Base-by-base conservation (phyloP, 2,329 filamentous ascomycete genomes). In the Dothidotthia symphoricarpi region DNA sequence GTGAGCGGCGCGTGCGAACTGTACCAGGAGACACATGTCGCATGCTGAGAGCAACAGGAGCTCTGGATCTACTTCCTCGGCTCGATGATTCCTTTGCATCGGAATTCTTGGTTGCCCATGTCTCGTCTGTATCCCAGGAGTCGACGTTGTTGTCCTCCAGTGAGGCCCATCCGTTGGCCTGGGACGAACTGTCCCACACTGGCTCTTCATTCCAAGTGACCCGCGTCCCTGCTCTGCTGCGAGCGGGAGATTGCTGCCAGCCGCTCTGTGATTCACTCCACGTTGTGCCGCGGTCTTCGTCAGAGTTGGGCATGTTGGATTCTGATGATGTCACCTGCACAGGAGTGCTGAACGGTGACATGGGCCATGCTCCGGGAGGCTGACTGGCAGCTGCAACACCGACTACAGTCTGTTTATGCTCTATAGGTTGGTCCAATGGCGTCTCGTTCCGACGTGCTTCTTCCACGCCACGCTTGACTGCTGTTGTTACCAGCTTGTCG, bases 311-410 rank as follows among this genome's bases (percentile, higher is more conserved):
- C 1, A 28, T 27, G 3, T 28, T 25, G 5, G 28, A 28, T 6
- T 12, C 15, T 10, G 27, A n/a, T 12, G 29, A 32, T 4, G 12
- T 22, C 24, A 16, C 16, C 22, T 24, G 24, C 11, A 24, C 25
- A 4, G 14, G 3, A 3, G 25, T 15, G 24, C 15, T 24, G 9
- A 39, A 41, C 3, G 51, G 51, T 11, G 56, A 53, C 5, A 31
- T 29, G 3, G 53, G 57, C 59, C 59, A 61, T 16, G 52, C 55
- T 5, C 56, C 59, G 16, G 57, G 59, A 12, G 45, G 36, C 0
- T 56, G 46, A 19, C 37, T 53, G 5, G 34, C 29, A n/a, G 14
- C 27, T 3, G 46, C 37, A 5, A 33, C 12, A 15, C 43, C 30
- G 0, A 13, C 11, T 6, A 24, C 8, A 13, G 12, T 19, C 6